Evolutionary conservation across 2,329 filamentous ascomycete genomes (phyloP), one percentile per base, ranked within the genome.

Genomic region (Escovopsis sp.): DNA sequence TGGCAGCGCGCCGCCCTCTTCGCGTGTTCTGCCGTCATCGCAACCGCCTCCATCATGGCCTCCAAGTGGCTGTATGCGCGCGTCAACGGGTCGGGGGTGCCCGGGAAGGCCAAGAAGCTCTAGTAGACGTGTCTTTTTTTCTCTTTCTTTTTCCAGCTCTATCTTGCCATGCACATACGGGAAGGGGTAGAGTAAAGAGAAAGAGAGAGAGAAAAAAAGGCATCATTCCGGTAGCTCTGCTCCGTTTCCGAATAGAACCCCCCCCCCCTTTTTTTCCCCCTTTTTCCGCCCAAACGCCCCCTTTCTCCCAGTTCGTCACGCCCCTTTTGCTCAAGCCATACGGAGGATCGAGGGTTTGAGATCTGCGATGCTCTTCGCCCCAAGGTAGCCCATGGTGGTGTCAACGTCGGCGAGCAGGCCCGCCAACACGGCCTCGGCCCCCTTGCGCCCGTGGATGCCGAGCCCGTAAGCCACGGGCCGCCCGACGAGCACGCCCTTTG

Each of bases 31-130:
- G 86, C 84, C 1, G 54, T 72, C 1, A 60, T 84, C 12, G 88
- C 93, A 76, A 80, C 82, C 2, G 58, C 67, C 3, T 85, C 78
- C 49, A 88, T 84, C 0, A 64, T 75, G 19, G 61, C 69, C 9
- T 63, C 94, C 48, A 82, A 86, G 57, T 80, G 72, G 69, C 47
- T 83, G 1, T 85, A 93, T 60, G 73, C 71, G 2, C 67, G 66
- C 41, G 56, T 84, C 26, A 87, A 86, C 56, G 79, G 39, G 15
- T 26, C 19, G 8, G 45, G 42, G 26, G 55, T 59, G 38, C 54
- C 53, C 3, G 45, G 54, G 38, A 57, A 53, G 30, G 54, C 57
- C 6, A 60, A 59, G 47, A 60, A 60, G 45, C 33, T 57, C 10
- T 47, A 58, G 36, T 60, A 49, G 44, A 36, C 8, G 15, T 15